A percentile compares a stretch with the other conserved stretches of the same genome.
These are phyloP conservation scores for Fusarium nisikadoi DNA, from an alignment of 2,329 filamentous ascomycete genomes.

Conservation along the genomic window DNA sequence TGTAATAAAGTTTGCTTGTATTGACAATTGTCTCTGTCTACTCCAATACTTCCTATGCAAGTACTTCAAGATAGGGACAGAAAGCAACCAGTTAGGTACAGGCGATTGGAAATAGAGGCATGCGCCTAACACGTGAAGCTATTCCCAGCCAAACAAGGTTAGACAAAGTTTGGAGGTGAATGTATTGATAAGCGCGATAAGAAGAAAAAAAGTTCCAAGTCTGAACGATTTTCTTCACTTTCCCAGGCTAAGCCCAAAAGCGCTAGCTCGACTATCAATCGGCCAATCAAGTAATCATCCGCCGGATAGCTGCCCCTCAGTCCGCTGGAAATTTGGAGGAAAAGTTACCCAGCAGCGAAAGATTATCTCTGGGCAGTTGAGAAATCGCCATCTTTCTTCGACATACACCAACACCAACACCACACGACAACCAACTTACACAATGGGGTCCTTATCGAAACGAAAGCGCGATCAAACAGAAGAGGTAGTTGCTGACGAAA, in stretches of 20 bases:
- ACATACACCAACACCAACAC: slow-evolving; percentile 8
- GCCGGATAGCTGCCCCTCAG: slow-evolving; percentile 40
- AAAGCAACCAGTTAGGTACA: too few species aligned
- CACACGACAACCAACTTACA: slow-evolving; percentile 51
- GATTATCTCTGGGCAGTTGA: slow-evolving; percentile 28
- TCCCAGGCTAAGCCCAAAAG: neutral
- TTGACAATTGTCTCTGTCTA: neutral
- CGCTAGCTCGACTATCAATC: fast-evolving
- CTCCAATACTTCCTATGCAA: neutral
- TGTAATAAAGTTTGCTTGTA: neutral
- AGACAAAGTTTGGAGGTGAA: neutral
- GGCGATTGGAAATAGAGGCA: too few species aligned
- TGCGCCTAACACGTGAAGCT: slow-evolving; percentile 7
- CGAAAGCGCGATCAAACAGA: slow-evolving; percentile 69
- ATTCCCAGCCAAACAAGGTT: slow-evolving; percentile 10
- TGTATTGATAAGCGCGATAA: slow-evolving; percentile 42
- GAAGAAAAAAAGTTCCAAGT: slow-evolving; percentile 42
- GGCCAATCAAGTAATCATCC: slow-evolving; percentile 36
- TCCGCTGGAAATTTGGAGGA: slow-evolving; percentile 43
- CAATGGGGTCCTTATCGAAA: slow-evolving; percentile 56
- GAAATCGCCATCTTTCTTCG: slow-evolving; percentile 36
- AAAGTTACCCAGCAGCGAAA: slow-evolving; percentile 32
- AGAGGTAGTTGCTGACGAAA: slow-evolving; percentile 53
- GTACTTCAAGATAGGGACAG: too few species aligned
- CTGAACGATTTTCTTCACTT: slow-evolving; percentile 34